Evolutionary conservation across 257 asterid genomes (phyloP).

Genomic region (Salvia hispanica): DNA sequence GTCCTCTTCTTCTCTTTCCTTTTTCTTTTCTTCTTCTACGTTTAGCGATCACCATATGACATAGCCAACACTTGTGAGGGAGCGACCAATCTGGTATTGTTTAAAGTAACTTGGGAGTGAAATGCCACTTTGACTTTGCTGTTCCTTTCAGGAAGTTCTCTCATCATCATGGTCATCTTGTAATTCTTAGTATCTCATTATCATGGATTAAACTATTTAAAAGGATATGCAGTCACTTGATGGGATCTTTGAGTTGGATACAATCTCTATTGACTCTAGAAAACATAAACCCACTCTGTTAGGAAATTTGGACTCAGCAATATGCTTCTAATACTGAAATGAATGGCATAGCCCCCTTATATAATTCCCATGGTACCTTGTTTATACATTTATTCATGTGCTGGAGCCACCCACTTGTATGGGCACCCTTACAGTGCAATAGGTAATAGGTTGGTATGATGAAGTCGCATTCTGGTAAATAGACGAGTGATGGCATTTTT

Average conservation of each 20-base stretch:
- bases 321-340: neutral
- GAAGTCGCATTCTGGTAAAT: neutral
- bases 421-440: neutral
- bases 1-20: neutral
- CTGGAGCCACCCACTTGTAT: neutral
- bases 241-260: neutral
- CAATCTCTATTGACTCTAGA: neutral
- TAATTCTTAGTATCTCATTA: constrained; percentile 11
- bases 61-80: constrained; percentile 4
- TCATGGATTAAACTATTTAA: constrained; percentile 6
- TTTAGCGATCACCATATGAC: constrained; percentile 14
- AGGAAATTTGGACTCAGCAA: constrained; percentile 15
- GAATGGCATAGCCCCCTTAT: neutral
- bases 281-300: neutral
- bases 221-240: neutral
- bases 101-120: constrained; percentile 12
- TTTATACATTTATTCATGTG: neutral
- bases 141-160: neutral
- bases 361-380: constrained; percentile 7
- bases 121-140: constrained; percentile 1
- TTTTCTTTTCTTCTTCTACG: neutral
- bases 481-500: neutral
- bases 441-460: neutral
- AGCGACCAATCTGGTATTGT: constrained; percentile 8
- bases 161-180: neutral